These are phyloP conservation scores for Mortierella polycephala DNA, from an alignment of 371 early-diverging fungal genomes.

Conservation along the genomic window DNA sequence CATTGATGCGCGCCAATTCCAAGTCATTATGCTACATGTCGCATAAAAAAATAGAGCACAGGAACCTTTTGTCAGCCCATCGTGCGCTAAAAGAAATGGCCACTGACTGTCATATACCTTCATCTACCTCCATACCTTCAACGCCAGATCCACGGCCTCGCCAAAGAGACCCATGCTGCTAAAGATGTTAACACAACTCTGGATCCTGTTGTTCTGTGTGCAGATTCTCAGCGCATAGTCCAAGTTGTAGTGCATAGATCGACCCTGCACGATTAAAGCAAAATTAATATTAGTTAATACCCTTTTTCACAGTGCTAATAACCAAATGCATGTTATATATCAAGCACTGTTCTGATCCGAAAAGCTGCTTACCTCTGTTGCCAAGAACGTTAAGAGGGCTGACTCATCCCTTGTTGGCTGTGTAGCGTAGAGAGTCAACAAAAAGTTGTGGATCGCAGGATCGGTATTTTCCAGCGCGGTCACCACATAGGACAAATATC, in stretches of 20 bases:
- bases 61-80: neutral
- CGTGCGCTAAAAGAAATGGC: neutral
- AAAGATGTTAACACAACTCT: slow-evolving; percentile 87
- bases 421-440: slow-evolving; percentile 85
- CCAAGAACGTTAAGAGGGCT: slow-evolving; percentile 74
- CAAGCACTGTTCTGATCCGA: neutral
- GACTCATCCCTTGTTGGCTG: slow-evolving; percentile 74
- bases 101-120: neutral
- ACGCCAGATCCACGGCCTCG: slow-evolving; percentile 87
- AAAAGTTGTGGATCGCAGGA: slow-evolving; percentile 90
- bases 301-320: neutral
- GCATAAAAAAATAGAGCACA: neutral
- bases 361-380: slow-evolving; percentile 62
- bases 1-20: slow-evolving; percentile 88
- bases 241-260: slow-evolving; percentile 80
- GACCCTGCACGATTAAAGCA: slow-evolving; percentile 57
- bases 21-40: slow-evolving; percentile 76
- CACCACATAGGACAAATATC: slow-evolving; percentile 88
- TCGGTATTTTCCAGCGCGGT: slow-evolving; percentile 81
- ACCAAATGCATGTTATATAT: neutral
- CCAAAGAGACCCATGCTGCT: slow-evolving; percentile 85
- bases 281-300: neutral
- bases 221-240: slow-evolving; percentile 91
- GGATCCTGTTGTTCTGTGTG: slow-evolving; percentile 75
- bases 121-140: slow-evolving; percentile 62